A percentile compares a stretch with the other conserved stretches of the same genome.
Conservation (phyloP, 2,329 filamentous ascomycete genomes). For the Talaromyces sp. region DNA sequence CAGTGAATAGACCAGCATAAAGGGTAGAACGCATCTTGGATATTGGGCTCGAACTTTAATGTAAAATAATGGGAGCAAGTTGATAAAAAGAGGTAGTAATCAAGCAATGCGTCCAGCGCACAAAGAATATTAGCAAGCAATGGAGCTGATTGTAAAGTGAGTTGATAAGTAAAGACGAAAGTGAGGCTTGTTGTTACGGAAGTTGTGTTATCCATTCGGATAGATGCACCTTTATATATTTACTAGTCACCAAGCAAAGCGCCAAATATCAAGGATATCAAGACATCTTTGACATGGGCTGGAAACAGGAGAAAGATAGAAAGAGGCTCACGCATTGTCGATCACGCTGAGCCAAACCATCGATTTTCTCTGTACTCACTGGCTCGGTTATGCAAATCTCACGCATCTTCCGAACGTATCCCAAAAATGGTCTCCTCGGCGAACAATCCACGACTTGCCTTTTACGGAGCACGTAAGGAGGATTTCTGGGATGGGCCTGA, state of each 20-base stretch:
- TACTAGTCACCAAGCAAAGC: neutral
- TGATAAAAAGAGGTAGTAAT: neutral
- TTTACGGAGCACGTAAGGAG: neutral
- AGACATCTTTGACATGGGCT: neutral
- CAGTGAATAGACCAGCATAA: constrained; percentile 44
- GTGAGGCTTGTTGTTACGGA: neutral
- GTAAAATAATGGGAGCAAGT: neutral
- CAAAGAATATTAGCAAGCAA: neutral
- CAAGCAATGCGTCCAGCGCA: neutral
- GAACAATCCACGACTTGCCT: neutral
- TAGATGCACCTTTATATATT: neutral
- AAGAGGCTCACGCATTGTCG: neutral
- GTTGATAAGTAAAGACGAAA: neutral
- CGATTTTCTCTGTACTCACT: neutral
- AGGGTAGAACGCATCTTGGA: constrained; percentile 50
- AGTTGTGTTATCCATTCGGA: neutral
- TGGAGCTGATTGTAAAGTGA: neutral
- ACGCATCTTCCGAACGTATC: neutral
- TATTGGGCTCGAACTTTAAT: constrained; percentile 21
- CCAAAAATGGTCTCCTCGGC: neutral
- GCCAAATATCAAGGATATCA: neutral
- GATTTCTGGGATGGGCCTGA: neutral
- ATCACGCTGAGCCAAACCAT: neutral
- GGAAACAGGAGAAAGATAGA: neutral
- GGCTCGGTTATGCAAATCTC: neutral